These are phyloP conservation scores for Pichia sp. DNA, from an alignment of 1,139 yeast species.

Conservation along the genomic window DNA sequence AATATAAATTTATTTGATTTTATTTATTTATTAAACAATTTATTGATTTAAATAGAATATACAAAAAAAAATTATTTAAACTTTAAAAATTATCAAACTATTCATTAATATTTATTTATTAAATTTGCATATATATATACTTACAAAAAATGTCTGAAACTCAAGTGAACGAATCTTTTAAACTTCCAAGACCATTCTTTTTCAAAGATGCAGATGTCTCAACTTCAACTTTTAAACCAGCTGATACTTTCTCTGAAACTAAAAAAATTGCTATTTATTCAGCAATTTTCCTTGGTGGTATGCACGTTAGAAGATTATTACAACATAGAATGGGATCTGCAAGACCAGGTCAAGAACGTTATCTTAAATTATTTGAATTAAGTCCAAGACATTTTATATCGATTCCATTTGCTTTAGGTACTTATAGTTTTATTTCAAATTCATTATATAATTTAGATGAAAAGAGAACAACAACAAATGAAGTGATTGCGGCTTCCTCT, in stretches of 20 bases:
- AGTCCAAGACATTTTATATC: slow-evolving; percentile 27
- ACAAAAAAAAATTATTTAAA: too few relatives aligned
- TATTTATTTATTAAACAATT: too few relatives aligned
- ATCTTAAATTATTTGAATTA: slow-evolving; percentile 28
- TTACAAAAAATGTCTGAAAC: slow-evolving; percentile 14
- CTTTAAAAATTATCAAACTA: neutral
- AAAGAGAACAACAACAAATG: slow-evolving; percentile 34
- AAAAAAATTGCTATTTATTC: slow-evolving; percentile 37
- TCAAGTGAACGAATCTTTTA: slow-evolving; percentile 11
- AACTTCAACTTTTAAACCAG: slow-evolving; percentile 32
- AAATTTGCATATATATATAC: neutral
- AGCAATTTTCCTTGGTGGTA: slow-evolving; percentile 30
- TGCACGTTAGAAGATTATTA: slow-evolving; percentile 30
- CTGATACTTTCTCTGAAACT: slow-evolving; percentile 40
- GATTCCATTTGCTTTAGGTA: slow-evolving; percentile 28
- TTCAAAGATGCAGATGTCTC: slow-evolving; percentile 17
- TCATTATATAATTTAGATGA: slow-evolving; percentile 29
- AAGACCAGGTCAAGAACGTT: slow-evolving; percentile 31
- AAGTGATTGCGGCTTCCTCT: slow-evolving; percentile 44
- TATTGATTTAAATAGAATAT: too few relatives aligned
- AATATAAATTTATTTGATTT: too few relatives aligned
- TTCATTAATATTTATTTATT: neutral
- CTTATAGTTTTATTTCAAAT: slow-evolving; percentile 28
- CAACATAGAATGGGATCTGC: slow-evolving; percentile 32
- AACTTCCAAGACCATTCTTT: slow-evolving; percentile 27